Evolutionary conservation across 495 filamentous ascomycete genomes (phyloP), one percentile per base, ranked within the genome.

Genomic region (Diplogelasinospora grovesii): DNA sequence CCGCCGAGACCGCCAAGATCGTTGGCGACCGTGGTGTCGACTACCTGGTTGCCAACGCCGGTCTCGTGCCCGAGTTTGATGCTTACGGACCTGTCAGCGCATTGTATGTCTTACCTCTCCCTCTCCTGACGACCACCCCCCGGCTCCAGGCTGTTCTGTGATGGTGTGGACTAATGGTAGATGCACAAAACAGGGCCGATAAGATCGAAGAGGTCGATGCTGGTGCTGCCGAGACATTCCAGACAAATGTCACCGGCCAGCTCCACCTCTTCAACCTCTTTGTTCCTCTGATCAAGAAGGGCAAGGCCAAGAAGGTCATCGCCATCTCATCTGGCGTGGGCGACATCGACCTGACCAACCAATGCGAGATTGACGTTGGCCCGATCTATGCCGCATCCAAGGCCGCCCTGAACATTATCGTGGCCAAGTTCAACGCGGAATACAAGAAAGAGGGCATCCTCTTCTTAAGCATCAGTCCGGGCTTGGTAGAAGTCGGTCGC

Each of bases 1-100:
- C 51, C 2, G 31, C 31, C 0, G 24, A 54, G 26, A 50, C 60
- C 19, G 35, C 51, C 7, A 49, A 42, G 4, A 53, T 76, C 14
- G 57, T 53, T 9, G 66, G 60, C 10, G 65, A 68, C 22, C n/a
- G n/a, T n/a, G 55, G 59, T 5, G 56, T 77, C 1, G 74, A 78
- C 49, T 64, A 70, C 25, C 48, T 80, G 6, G 66, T 79, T 36
- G 75, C 72, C 50, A 75, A 75, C 39, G 73, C 68, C 0, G 74
- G 37, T n/a, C 20, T 49, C 13, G 28, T 56, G 24, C 27, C 54
- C 16, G 21, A 30, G 14, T 56, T 55, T 14, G 54, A 55, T 36
- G 45, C 50, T 3, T 55, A 36, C 14, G 45, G 43, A 9, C 26
- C 47, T 9, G 31, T 63, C 15, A 46, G 55, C 8, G 38, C 18